Evolutionary conservation across 2,329 filamentous ascomycete species (phyloP).

Genomic region (Colletotrichum phormii): DNA sequence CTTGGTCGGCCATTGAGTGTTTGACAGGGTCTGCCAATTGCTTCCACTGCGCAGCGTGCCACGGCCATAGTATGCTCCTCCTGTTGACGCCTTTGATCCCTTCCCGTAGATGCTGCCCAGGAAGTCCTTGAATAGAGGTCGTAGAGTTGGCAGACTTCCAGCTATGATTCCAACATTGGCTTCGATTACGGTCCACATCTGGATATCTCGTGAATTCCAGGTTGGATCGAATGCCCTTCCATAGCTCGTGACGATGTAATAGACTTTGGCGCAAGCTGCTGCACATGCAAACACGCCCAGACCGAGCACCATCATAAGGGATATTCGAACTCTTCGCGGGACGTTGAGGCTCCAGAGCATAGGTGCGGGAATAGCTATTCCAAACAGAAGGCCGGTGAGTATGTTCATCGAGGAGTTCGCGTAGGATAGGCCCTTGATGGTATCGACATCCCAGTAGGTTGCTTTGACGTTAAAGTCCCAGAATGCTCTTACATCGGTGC

Average conservation of each 20-base stretch:
- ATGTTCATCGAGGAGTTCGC: constrained; percentile 52
- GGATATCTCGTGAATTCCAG: constrained; percentile 59
- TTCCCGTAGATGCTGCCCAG: constrained; percentile 46
- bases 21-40: constrained; percentile 42
- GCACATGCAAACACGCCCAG: constrained; percentile 58
- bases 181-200: constrained; percentile 57
- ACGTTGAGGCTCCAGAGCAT: constrained; percentile 55
- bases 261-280: constrained; percentile 55
- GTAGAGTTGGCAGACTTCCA: constrained; percentile 48
- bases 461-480: constrained; percentile 55
- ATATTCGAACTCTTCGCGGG: constrained; percentile 52
- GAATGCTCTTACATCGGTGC: constrained; percentile 55
- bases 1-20: constrained; percentile 37
- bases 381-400: constrained; percentile 52
- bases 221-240: constrained; percentile 54
- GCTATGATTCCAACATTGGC: constrained; percentile 52
- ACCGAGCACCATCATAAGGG: constrained; percentile 53
- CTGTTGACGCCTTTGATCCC: constrained; percentile 42
- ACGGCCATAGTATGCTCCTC: constrained; percentile 41
- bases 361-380: constrained; percentile 50
- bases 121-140: constrained; percentile 48
- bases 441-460: constrained; percentile 54
- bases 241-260: constrained; percentile 49
- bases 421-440: constrained; percentile 56
- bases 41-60: constrained; percentile 39